These are phyloP conservation scores for Oryza coarctata DNA, from an alignment of 176 grass and related monocot species.

Conservation along the genomic window DNA sequence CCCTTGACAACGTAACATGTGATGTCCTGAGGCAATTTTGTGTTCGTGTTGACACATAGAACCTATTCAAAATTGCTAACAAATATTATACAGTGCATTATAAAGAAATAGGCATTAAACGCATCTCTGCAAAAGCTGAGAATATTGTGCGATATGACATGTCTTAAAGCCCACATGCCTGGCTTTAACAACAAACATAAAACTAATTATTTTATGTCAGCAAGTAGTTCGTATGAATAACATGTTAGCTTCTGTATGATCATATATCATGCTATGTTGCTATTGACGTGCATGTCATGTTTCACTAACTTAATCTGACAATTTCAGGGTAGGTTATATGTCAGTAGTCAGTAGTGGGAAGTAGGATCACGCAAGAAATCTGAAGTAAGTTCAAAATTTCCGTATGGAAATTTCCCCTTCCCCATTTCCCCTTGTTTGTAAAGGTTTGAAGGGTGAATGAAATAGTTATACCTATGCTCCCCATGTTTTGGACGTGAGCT, in stretches of 20 bases:
- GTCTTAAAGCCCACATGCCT: not conserved
- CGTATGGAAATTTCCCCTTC: not conserved
- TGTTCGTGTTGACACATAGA: slow-evolving; percentile 76
- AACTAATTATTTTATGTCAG: not conserved
- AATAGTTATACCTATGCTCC: slow-evolving; percentile 69
- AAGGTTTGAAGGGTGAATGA: not conserved
- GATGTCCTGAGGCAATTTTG: slow-evolving; percentile 73
- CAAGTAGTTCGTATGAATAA: not conserved
- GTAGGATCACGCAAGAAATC: not conserved
- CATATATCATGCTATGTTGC: not conserved
- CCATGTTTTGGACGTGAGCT: slow-evolving; percentile 74
- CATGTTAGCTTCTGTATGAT: not conserved
- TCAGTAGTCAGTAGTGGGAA: not conserved
- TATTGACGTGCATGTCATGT: not conserved
- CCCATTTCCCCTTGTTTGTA: not conserved
- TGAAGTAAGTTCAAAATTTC: not conserved
- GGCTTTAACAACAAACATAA: not conserved
- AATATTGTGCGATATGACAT: not conserved
- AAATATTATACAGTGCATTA: slow-evolving; percentile 10
- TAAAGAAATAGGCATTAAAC: not conserved
- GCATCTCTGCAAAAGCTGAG: not conserved
- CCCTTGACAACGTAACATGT: slow-evolving; percentile 79
- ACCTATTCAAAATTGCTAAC: slow-evolving; percentile 54
- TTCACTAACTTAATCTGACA: not conserved
- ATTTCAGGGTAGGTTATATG: not conserved